A percentile compares a stretch with the other conserved stretches of the same genome.
These are phyloP conservation scores for Orbilia ellipsospora DNA, from an alignment of 2,329 filamentous ascomycete species.

Conservation along the genomic window DNA sequence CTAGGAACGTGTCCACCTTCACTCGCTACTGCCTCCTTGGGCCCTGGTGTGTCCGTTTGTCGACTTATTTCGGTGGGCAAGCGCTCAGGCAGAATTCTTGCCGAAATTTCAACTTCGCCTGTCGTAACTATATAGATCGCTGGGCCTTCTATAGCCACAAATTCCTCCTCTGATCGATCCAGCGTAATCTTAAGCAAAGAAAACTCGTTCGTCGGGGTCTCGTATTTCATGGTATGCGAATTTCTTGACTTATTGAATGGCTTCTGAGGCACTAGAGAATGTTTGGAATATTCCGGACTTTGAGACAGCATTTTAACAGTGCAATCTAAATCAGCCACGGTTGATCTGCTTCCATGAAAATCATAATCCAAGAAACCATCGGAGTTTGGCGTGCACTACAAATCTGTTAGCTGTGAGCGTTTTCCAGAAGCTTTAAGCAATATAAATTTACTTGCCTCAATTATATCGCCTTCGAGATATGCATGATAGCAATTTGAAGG, in stretches of 20 bases:
- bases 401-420: background rate
- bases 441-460: conserved; percentile 19
- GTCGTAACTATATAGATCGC: conserved; percentile 36
- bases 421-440: background rate
- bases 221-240: conserved; percentile 30
- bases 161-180: conserved; percentile 31
- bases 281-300: conserved; percentile 8
- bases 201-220: conserved; percentile 24
- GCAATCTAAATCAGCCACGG: background rate
- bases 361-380: conserved; percentile 6
- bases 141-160: conserved; percentile 30
- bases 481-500: conserved; percentile 27
- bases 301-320: conserved; percentile 19
- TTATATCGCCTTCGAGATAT: conserved; percentile 33
- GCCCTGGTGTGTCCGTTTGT: conserved; percentile 23
- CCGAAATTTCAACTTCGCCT: conserved; percentile 35
- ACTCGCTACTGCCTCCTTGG: conserved; percentile 30
- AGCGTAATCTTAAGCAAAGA: conserved; percentile 27
- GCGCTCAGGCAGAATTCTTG: conserved; percentile 16
- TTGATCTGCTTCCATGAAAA: background rate
- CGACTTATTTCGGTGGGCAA: background rate
- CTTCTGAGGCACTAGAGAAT: conserved; percentile 14
- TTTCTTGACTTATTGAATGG: conserved; percentile 24
- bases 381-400: conserved; percentile 25
- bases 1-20: conserved; percentile 35